Evolutionary conservation across 208 protist genomes (phyloP).

Genomic region (Blechomonas ayalai): DNA sequence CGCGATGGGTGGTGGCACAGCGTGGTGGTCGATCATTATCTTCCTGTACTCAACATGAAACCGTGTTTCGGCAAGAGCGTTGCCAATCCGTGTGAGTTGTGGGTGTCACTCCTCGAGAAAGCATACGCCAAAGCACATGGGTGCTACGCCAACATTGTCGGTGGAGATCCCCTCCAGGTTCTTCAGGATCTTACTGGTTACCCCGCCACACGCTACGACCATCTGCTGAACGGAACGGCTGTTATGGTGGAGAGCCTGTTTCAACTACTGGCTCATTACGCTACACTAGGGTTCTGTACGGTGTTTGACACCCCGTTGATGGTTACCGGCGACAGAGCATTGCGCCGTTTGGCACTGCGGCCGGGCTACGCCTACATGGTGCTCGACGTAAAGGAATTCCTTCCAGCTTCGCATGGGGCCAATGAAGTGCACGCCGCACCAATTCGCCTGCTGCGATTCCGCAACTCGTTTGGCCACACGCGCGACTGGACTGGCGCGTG

Average conservation of each 20-base stretch:
- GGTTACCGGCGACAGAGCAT: constrained; percentile 21
- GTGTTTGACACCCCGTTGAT: constrained; percentile 60
- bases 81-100: constrained; percentile 66
- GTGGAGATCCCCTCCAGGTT: constrained; percentile 65
- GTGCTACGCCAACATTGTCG: constrained; percentile 72
- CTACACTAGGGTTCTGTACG: constrained; percentile 34
- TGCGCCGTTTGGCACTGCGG: constrained; percentile 45
- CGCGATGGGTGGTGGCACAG: constrained; percentile 80
- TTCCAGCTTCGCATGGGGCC: constrained; percentile 46
- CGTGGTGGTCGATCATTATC: constrained; percentile 73
- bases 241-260: constrained; percentile 43
- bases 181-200: constrained; percentile 75
- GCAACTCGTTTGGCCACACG: constrained; percentile 69
- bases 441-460: constrained; percentile 61
- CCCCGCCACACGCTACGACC: constrained; percentile 56
- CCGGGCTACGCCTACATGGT: constrained; percentile 64
- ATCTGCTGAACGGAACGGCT: constrained; percentile 33
- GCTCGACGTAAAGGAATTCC: constrained; percentile 31
- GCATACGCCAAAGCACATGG: constrained; percentile 82
- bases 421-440: too few species aligned
- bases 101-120: constrained; percentile 80
- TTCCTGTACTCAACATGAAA: constrained; percentile 47
- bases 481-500: constrained; percentile 66
- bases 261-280: constrained; percentile 37
- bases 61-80: constrained; percentile 56